A percentile compares a stretch with the other conserved stretches of the same genome.
These are phyloP conservation scores for Phytophthora fragariae DNA, from an alignment of 352 stramenopile species.

Conservation along the genomic window DNA sequence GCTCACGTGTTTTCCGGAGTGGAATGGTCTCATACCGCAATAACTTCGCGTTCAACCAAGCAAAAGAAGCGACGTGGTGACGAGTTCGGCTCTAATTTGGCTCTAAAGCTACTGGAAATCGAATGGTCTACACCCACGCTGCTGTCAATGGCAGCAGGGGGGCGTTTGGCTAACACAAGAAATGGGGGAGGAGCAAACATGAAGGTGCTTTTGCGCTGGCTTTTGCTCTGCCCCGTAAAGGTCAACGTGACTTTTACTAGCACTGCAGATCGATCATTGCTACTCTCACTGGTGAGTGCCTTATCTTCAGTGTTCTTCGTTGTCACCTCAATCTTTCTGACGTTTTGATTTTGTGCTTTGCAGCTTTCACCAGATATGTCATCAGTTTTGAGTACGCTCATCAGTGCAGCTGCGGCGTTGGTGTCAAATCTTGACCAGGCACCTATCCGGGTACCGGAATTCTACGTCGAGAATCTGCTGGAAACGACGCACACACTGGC, in stretches of 20 bases:
- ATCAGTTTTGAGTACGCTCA: slow-evolving; percentile 78
- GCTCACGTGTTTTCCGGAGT: slow-evolving; percentile 81
- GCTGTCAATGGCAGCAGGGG: slow-evolving; percentile 42
- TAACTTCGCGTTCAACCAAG: slow-evolving; percentile 36
- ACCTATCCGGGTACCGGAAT: slow-evolving; percentile 89
- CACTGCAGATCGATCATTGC: slow-evolving; percentile 81
- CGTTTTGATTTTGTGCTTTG: slow-evolving; percentile 10
- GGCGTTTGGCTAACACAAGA: slow-evolving; percentile 36
- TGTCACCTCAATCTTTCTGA: slow-evolving; percentile 8
- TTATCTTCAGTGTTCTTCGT: neutral
- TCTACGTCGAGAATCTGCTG: slow-evolving; percentile 90
- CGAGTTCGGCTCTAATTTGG: slow-evolving; percentile 57
- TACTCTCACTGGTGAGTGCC: slow-evolving; percentile 72
- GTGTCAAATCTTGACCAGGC: slow-evolving; percentile 90
- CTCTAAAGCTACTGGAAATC: slow-evolving; percentile 59
- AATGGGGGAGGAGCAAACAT: slow-evolving; percentile 57
- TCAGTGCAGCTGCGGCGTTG: slow-evolving; percentile 79
- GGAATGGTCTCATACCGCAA: slow-evolving; percentile 56
- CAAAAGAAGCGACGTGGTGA: slow-evolving; percentile 22
- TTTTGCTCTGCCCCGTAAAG: slow-evolving; percentile 87
- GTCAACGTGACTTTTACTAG: slow-evolving; percentile 90
- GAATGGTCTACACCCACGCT: slow-evolving; percentile 66
- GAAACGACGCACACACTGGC: slow-evolving; percentile 86
- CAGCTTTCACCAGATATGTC: slow-evolving; percentile 86
- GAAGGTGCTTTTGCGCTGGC: slow-evolving; percentile 82